Conservation (phyloP, 2,329 filamentous ascomycete genomes). For the Microsporum audouinii region DNA sequence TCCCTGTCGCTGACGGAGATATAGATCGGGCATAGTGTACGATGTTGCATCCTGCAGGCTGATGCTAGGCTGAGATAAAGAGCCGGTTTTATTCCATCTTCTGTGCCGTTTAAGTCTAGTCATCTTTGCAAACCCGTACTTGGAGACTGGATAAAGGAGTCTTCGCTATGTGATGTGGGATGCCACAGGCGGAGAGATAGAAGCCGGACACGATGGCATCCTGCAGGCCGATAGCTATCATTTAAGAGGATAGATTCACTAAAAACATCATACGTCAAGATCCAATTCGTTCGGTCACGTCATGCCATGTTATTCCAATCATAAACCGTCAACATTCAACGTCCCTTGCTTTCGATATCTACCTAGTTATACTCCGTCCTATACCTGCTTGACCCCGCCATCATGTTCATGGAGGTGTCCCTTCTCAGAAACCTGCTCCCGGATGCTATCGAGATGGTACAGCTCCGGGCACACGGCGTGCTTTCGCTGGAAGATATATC, state of each 20-base stretch:
- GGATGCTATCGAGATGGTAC: constrained; percentile 25
- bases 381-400: neutral
- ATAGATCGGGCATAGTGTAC: neutral
- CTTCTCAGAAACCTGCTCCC: neutral
- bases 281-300: neutral
- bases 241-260: too few species aligned
- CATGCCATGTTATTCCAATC: neutral
- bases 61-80: neutral
- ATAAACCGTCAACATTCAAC: neutral
- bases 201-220: too few species aligned
- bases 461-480: constrained; percentile 37
- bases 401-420: neutral
- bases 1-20: neutral
- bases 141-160: too few species aligned
- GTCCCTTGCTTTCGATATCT: neutral
- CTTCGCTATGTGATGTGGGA: too few species aligned
- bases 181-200: too few species aligned
- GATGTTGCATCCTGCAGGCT: neutral
- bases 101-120: too few species aligned
- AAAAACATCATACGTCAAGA: too few species aligned
- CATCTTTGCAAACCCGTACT: too few species aligned
- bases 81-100: neutral
- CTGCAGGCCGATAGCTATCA: too few species aligned
- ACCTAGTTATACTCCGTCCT: neutral
- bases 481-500: constrained; percentile 44